A percentile compares a stretch with the other conserved stretches of the same genome.
Conservation (phyloP, 371 early-diverging fungal species). For the Mucor racemosus region DNA sequence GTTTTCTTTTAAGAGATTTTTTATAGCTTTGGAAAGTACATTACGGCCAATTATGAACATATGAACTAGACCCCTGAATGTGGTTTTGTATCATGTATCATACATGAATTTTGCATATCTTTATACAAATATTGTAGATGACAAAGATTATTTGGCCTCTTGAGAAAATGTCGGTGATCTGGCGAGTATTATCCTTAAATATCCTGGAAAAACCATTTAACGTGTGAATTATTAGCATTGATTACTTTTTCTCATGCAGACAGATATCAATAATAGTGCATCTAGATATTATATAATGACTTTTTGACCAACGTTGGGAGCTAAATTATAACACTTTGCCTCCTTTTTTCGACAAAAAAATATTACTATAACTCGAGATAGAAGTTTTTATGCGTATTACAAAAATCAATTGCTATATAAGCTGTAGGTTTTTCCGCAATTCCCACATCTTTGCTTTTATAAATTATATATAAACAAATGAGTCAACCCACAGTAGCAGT, state of each 20-base stretch:
- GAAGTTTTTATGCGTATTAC: neutral
- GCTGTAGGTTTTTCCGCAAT: neutral
- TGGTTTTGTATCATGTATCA: too few relatives aligned
- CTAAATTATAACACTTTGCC: too few relatives aligned
- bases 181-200: too few relatives aligned
- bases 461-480: conserved; percentile 5
- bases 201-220: neutral
- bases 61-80: too few relatives aligned
- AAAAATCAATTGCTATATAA: neutral
- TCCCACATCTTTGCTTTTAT: neutral
- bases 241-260: neutral
- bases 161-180: too few relatives aligned
- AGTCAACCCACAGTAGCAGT: conserved; percentile 22
- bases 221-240: neutral
- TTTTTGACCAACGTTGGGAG: neutral
- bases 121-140: too few relatives aligned
- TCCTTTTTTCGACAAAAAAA: neutral
- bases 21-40: too few relatives aligned
- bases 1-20: too few relatives aligned
- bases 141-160: too few relatives aligned
- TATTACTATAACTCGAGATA: neutral
- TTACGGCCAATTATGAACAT: too few relatives aligned
- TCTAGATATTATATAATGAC: neutral
- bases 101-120: too few relatives aligned
- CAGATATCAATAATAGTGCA: neutral